These are phyloP conservation scores for Kregervanrija delftensis DNA, from an alignment of 805 yeast species.

Conservation along the genomic window DNA sequence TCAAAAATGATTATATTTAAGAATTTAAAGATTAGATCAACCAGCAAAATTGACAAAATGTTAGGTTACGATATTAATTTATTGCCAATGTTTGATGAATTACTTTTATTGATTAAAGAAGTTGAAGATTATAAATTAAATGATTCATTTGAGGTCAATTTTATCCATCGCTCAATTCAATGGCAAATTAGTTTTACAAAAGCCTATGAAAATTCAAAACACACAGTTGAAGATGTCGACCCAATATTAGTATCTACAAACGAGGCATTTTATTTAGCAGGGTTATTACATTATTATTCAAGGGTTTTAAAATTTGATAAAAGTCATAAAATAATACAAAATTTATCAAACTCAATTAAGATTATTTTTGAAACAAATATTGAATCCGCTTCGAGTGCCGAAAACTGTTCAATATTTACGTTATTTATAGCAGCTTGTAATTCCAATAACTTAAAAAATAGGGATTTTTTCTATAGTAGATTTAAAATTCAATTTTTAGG, in stretches of 20 bases:
- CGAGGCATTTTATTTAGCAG: constrained; percentile 4
- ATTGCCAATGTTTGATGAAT: constrained; percentile 31
- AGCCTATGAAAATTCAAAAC: too few species aligned
- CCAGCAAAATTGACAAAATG: constrained; percentile 43
- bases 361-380: constrained; percentile 4
- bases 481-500: constrained; percentile 10
- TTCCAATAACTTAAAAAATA: constrained; percentile 1
- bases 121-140: constrained; percentile 1
- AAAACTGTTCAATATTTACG: constrained; percentile 6
- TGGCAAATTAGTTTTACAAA: too few species aligned
- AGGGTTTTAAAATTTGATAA: constrained; percentile 5
- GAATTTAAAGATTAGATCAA: not conserved
- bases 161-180: too few species aligned
- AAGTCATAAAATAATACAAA: constrained; percentile 2
- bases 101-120: constrained; percentile 1
- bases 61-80: constrained; percentile 60
- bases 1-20: constrained; percentile 1
- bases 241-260: constrained; percentile 2
- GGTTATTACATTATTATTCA: constrained; percentile 4
- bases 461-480: constrained; percentile 6
- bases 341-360: constrained; percentile 4
- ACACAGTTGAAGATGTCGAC: constrained; percentile 2
- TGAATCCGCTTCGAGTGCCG: constrained; percentile 8
- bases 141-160: too few species aligned
- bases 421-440: constrained; percentile 9